Evolutionary conservation across 768 basidiomycete genomes (phyloP).

Genomic region (Sporobolomyces pararoseus): DNA sequence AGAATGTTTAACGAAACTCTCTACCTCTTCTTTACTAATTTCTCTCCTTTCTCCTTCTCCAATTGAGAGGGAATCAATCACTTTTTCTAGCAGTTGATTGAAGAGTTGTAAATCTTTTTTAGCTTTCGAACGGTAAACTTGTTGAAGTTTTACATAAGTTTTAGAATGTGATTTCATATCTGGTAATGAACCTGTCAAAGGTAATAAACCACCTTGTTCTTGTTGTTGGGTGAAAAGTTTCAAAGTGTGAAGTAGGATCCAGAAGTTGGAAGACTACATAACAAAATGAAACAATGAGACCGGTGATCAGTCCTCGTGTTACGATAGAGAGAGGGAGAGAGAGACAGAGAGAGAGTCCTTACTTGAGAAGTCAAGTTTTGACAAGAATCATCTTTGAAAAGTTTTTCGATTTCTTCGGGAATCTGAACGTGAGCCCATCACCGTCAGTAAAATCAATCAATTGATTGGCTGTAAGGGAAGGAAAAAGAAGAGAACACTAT

Average conservation of each 20-base stretch:
- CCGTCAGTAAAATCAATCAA: too few relatives aligned
- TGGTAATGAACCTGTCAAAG: slow-evolving; percentile 78
- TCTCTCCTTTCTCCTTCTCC: not conserved
- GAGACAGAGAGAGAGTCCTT: slow-evolving; percentile 22
- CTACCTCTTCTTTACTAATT: slow-evolving; percentile 48
- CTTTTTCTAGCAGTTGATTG: slow-evolving; percentile 39
- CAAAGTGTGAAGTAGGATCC: slow-evolving; percentile 71
- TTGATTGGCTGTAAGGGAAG: too few relatives aligned
- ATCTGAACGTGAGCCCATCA: too few relatives aligned
- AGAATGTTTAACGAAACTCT: slow-evolving; percentile 51
- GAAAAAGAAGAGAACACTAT: too few relatives aligned
- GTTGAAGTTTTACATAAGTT: slow-evolving; percentile 78
- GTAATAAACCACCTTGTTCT: slow-evolving; percentile 58
- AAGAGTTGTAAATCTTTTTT: slow-evolving; percentile 47
- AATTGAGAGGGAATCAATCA: too few relatives aligned
- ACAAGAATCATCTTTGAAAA: slow-evolving; percentile 64
- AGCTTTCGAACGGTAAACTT: slow-evolving; percentile 73
- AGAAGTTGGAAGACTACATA: slow-evolving; percentile 69
- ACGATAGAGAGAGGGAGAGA: not conserved
- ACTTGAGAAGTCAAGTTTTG: slow-evolving; percentile 52
- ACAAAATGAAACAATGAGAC: not conserved
- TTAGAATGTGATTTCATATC: slow-evolving; percentile 93
- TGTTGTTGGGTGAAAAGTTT: slow-evolving; percentile 55
- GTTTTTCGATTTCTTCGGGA: slow-evolving; percentile 62
- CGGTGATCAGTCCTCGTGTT: not conserved